Base-by-base conservation (phyloP, 2,329 filamentous ascomycete genomes). In the Fusarium hostae region DNA sequence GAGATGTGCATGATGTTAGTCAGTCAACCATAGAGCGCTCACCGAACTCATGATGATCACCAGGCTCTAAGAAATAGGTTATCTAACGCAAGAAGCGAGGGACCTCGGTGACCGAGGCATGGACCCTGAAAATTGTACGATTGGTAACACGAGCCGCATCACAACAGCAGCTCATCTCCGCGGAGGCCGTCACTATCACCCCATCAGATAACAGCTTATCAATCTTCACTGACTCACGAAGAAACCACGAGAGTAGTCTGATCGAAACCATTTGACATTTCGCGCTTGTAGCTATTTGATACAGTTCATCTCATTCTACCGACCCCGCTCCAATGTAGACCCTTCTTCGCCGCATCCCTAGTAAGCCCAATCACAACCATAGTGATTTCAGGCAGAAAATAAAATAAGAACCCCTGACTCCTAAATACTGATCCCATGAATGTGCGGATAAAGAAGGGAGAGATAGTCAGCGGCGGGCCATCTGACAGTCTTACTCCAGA, bases 331-430 rank as follows among this genome's bases (percentile, higher is more conserved):
- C 59, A 37, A 34, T 55, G 45, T 52, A 59, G 59, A 34, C 48
- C 26, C 18, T 43, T 58, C 66, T 50, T 52, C 22, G 24, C 40
- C 43, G 10, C 60, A n/a, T 68, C 58, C 24, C 37, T 52, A 41
- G 35, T 59, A 66, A 65, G 71, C 57, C 62, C 48, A 41, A 60
- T 62, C 60, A 56, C 50, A 43, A 12, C 58, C 59, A 35, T 55
- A 52, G 64, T 63, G 59, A 62, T 66, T 40, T 62, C 58, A 69
- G 66, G 56, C 52, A 66, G 65, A 75, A 55, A 72, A 64, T 13
- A 54, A 72, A 63, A 59, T 63, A 64, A 67, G 50, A 75, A 76
- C 75, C 75, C 75, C 70, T 56, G 63, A 76, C 74, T 76, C 75
- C 75, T 63, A 60, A 70, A 60, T 40, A 54, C 45, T 58, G 43